Percentiles rank a stretch among this genome's conserved stretches.
Conservation (phyloP, 2,329 filamentous ascomycete genomes). For the Fusarium domesticum region DNA sequence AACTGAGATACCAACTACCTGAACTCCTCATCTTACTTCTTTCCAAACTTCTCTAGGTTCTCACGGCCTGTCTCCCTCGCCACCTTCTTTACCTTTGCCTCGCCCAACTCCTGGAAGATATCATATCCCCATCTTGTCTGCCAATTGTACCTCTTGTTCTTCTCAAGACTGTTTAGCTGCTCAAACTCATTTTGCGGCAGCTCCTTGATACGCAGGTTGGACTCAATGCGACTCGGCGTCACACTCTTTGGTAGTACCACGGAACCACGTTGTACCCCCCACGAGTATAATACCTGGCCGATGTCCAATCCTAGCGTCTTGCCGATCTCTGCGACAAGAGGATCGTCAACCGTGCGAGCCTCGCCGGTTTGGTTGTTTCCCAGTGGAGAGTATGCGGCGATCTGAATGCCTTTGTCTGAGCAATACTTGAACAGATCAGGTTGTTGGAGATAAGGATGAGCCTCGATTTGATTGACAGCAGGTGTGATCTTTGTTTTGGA, state of each 20-base stretch:
- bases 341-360: conserved; percentile 48
- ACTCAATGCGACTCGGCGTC: conserved; percentile 60
- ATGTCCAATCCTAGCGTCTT: conserved; percentile 39
- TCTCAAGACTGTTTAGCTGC: conserved; percentile 39
- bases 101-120: conserved; percentile 43
- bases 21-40: too few relatives aligned
- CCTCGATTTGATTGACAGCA: conserved; percentile 67
- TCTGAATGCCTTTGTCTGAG: conserved; percentile 54
- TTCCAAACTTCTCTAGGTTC: conserved; percentile 36
- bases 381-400: conserved; percentile 64
- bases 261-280: conserved; percentile 62
- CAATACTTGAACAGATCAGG: conserved; percentile 55
- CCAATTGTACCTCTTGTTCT: conserved; percentile 43
- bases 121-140: conserved; percentile 42
- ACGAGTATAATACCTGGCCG: conserved; percentile 48
- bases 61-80: conserved; percentile 34
- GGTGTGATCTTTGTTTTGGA: conserved; percentile 53
- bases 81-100: conserved; percentile 34
- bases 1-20: too few relatives aligned
- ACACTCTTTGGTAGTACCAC: conserved; percentile 67
- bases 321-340: conserved; percentile 46
- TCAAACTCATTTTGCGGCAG: conserved; percentile 37
- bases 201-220: conserved; percentile 51
- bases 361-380: conserved; percentile 49
- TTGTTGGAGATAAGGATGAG: conserved; percentile 66